phyloP scores from a whole-genome alignment of 2,329 filamentous ascomycete genomes.

The Emmonsiellopsis sp. region DNA sequence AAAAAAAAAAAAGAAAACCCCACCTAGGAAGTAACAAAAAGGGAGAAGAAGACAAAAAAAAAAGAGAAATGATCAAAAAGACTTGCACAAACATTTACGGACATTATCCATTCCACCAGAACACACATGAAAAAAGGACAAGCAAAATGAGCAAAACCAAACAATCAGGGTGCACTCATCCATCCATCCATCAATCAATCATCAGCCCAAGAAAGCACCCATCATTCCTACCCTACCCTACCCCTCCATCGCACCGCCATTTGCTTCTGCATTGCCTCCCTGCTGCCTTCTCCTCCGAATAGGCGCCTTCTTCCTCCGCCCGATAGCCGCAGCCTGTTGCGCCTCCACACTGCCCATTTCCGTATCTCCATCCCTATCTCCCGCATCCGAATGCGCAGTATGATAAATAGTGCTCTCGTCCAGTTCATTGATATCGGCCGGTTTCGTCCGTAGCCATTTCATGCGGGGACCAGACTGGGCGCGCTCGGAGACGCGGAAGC shows the following conservation, averaged over 20 bases:
- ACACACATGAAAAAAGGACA: slow-evolving; percentile 1
- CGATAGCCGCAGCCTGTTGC: slow-evolving; percentile 28
- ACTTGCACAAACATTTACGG: neutral
- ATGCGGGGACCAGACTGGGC: slow-evolving; percentile 86
- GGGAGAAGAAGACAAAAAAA: neutral
- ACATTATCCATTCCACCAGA: slow-evolving; percentile 4
- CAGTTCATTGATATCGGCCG: slow-evolving; percentile 67
- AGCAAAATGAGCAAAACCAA: neutral
- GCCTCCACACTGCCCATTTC: slow-evolving; percentile 25
- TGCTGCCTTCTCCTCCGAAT: slow-evolving; percentile 29
- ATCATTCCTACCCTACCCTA: slow-evolving; percentile 15
- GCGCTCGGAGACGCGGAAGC: slow-evolving; percentile 86
- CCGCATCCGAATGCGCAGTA: slow-evolving; percentile 21
- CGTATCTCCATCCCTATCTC: slow-evolving; percentile 30
- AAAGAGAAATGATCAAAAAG: neutral
- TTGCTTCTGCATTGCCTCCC: slow-evolving; percentile 26
- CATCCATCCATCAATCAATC: neutral
- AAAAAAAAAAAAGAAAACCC: neutral
- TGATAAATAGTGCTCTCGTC: slow-evolving; percentile 55
- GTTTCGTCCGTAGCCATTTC: slow-evolving; percentile 89
- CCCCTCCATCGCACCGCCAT: slow-evolving; percentile 19
- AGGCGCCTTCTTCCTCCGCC: slow-evolving; percentile 34
- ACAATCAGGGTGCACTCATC: neutral
- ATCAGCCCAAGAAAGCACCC: neutral
- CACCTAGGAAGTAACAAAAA: neutral